These are phyloP conservation scores for Amylostereum chailletii DNA, from an alignment of 1,284 basidiomycete genomes.

Conservation along the genomic window DNA sequence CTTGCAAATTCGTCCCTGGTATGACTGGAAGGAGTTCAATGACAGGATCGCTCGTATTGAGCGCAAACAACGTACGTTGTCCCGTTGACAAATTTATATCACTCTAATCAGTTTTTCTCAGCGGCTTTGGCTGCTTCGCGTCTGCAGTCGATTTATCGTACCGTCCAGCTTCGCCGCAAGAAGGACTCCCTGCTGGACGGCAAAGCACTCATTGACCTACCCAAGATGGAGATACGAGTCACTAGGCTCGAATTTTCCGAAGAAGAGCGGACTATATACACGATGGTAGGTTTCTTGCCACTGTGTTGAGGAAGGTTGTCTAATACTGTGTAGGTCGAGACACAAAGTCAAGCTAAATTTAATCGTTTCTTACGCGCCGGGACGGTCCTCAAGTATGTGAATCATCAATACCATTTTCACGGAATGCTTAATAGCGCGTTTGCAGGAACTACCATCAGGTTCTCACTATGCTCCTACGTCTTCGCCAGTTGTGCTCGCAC, in stretches of 20 bases:
- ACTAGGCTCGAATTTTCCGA: conserved; percentile 37
- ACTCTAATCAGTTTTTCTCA: conserved; percentile 14
- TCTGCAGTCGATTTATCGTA: conserved; percentile 41
- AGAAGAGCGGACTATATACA: conserved; percentile 51
- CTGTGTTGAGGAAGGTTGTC: not conserved
- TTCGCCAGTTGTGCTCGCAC: conserved; percentile 50
- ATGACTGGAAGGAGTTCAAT: conserved; percentile 43
- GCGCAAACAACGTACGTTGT: conserved; percentile 25
- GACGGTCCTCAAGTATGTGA: conserved; percentile 43
- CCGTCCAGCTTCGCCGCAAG: conserved; percentile 45
- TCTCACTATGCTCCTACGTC: conserved; percentile 42
- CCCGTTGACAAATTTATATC: conserved; percentile 11
- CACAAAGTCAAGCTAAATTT: conserved; percentile 45
- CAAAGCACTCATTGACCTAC: conserved; percentile 50
- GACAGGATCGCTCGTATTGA: conserved; percentile 30
- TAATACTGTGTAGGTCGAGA: conserved; percentile 34
- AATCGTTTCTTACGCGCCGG: conserved; percentile 48
- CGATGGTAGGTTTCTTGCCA: conserved; percentile 26
- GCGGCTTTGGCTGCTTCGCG: conserved; percentile 37
- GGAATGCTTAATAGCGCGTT: not conserved
- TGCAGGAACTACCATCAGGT: conserved; percentile 46
- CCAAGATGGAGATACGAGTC: conserved; percentile 41
- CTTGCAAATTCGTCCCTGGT: conserved; percentile 40
- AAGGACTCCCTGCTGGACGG: conserved; percentile 50
- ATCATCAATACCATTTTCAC: not conserved